A percentile compares a stretch with the other conserved stretches of the same genome.
phyloP scores from a whole-genome alignment of 1,284 basidiomycete genomes.

The Chondrostereum purpureum region DNA sequence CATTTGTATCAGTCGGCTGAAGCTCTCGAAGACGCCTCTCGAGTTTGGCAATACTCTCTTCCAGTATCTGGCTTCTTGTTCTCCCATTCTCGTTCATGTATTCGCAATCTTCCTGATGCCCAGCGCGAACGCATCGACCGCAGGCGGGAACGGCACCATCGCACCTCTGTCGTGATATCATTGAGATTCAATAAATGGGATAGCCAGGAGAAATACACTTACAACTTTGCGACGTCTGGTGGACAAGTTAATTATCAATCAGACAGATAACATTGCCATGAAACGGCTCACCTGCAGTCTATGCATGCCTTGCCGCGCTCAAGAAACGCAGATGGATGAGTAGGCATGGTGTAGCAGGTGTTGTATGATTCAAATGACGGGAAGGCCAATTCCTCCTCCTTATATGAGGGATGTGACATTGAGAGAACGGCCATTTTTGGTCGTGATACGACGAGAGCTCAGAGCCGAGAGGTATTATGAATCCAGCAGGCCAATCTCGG shows the following conservation, averaged over 20 bases:
- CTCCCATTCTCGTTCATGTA: slow-evolving; percentile 9
- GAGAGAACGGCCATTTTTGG: not conserved
- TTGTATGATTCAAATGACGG: not conserved
- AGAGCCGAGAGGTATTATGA: not conserved
- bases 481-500: not conserved
- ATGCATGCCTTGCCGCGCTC: slow-evolving; percentile 1
- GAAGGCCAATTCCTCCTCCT: not conserved
- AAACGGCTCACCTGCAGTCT: not conserved
- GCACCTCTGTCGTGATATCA: slow-evolving; percentile 14
- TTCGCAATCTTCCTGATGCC: slow-evolving; percentile 18
- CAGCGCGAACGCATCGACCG: slow-evolving; percentile 14
- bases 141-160: slow-evolving; percentile 18
- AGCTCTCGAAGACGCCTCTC: slow-evolving; percentile 12
- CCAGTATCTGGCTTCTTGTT: slow-evolving; percentile 9
- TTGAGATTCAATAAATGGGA: no score
- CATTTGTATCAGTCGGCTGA: slow-evolving; percentile 11
- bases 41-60: slow-evolving; percentile 12
- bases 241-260: not conserved
- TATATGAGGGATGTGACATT: not conserved
- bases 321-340: not conserved
- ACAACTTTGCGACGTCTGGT: slow-evolving; percentile 9
- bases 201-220: no score
- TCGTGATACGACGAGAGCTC: not conserved
- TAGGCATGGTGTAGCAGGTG: no score
- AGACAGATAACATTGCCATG: not conserved